Evolutionary conservation across 2,329 filamentous ascomycete genomes (phyloP).

Genomic region (Geosmithia putterillii): DNA sequence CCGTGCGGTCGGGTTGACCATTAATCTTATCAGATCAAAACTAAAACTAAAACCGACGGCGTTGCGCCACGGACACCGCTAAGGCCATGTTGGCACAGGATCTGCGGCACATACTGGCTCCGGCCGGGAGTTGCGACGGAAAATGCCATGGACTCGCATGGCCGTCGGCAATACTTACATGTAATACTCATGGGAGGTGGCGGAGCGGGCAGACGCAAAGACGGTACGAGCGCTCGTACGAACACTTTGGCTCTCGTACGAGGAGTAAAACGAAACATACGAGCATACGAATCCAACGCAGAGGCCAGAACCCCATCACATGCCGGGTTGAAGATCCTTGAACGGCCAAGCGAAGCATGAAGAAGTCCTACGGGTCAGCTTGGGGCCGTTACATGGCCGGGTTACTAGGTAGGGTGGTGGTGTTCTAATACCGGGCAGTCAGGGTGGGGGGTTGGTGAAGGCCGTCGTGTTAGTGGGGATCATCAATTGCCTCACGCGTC

Average conservation of each 20-base stretch:
- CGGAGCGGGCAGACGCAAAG: too few species aligned
- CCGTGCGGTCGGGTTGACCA: not conserved
- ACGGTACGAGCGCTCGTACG: too few species aligned
- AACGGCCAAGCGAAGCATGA: too few species aligned
- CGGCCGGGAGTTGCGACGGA: not conserved
- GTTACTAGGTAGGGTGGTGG: not conserved
- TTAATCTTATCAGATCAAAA: slow-evolving; percentile 4
- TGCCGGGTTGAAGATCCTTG: too few species aligned
- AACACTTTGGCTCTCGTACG: too few species aligned
- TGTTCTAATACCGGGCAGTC: not conserved
- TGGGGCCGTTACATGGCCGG: not conserved
- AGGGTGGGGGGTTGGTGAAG: not conserved
- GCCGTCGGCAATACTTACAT: too few species aligned
- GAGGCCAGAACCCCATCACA: too few species aligned
- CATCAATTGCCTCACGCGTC: slow-evolving; percentile 1
- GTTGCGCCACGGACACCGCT: not conserved
- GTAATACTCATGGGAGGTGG: too few species aligned
- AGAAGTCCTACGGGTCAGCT: too few species aligned
- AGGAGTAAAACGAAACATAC: too few species aligned
- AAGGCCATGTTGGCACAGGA: not conserved
- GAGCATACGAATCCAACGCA: too few species aligned
- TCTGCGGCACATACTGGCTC: not conserved
- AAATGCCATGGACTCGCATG: not conserved
- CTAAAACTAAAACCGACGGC: not conserved
- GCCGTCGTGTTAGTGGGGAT: slow-evolving; percentile 1